These are phyloP conservation scores for Penicillium cosmopolitanum DNA, from an alignment of 495 filamentous ascomycete species.

Conservation along the genomic window DNA sequence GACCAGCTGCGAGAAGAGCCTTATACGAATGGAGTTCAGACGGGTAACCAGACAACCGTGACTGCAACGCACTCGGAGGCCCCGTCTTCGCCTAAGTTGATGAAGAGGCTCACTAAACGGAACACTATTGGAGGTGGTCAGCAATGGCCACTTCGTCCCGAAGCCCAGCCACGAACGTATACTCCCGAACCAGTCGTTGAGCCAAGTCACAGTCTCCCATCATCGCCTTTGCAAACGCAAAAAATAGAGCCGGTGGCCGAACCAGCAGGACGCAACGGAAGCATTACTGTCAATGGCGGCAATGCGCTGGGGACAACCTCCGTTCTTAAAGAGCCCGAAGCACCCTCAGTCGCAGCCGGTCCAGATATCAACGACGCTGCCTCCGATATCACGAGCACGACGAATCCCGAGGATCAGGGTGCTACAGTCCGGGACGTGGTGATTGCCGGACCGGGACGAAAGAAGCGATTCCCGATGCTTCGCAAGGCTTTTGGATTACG, in stretches of 20 bases:
- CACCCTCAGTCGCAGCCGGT: conserved; percentile 20
- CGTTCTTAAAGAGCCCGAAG: conserved; percentile 16
- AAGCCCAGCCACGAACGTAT: conserved; percentile 8
- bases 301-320: conserved; percentile 12
- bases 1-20: conserved; percentile 28
- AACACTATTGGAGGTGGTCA: conserved; percentile 21
- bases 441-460: conserved; percentile 45
- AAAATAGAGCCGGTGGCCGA: conserved; percentile 15
- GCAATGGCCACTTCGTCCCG: conserved; percentile 36
- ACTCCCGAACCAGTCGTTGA: conserved; percentile 20
- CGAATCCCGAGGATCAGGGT: conserved; percentile 14
- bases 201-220: conserved; percentile 16
- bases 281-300: conserved; percentile 13
- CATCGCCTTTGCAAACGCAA: conserved; percentile 18
- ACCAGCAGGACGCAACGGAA: conserved; percentile 10
- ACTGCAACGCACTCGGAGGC: conserved; percentile 19
- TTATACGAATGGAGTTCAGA: conserved; percentile 20
- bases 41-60: conserved; percentile 20
- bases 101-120: conserved; percentile 34
- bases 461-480: conserved; percentile 54
- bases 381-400: conserved; percentile 26
- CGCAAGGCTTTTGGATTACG: conserved; percentile 53
- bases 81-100: conserved; percentile 30
- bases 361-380: conserved; percentile 24
- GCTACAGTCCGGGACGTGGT: conserved; percentile 36